Evolutionary conservation across 192 early-diverging fungal genomes (phyloP), one percentile per base, ranked within the genome.

Genomic region (Spizellomyces sp.): DNA sequence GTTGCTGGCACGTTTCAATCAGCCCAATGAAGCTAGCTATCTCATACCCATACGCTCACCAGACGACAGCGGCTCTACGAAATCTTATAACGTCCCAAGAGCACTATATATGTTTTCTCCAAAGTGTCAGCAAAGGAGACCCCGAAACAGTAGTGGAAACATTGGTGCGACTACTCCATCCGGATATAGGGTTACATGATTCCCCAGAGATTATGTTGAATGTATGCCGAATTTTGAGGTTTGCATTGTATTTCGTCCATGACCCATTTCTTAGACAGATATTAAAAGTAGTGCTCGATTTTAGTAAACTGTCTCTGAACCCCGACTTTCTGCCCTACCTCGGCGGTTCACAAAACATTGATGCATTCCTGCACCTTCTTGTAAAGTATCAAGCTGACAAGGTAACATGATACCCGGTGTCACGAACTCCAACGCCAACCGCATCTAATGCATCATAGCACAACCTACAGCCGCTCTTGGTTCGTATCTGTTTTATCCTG

Each of bases 401-500:
- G 64, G 79, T 80, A 36, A 36, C 27, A 36, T 36, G 27, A 36
- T 3, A 36, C 27, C 27, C 27, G 3, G 27, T 36, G 27, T 36
- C 27, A 36, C 27, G 27, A 36, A 36, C 3, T 2, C 27, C 27
- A 36, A 36, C 27, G 27, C 27, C 27, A 36, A 36, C 27, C 3
- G 22, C 54, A 56, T n/a, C 54, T 56, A 22, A 56, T 56, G 54
- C 22, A 19, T 56, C n/a, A 6, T 56, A 56, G 54, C 54, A 56
- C 54, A 56, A 56, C 22, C 22, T 15, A 45, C 79, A 83, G 82
- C 67, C 82, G 19, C 59, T 77, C 12, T 56, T 83, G 15, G 44
- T 75, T 19, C 78, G 82, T 4, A 9, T 80, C n/a, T 65, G 69
- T 15, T 83, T 83, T 64, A 70, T 80, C 42, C 67, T 83, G 15